Evolutionary conservation across 768 basidiomycete species (phyloP).

Genomic region (Trichaptum fuscoviolaceum): DNA sequence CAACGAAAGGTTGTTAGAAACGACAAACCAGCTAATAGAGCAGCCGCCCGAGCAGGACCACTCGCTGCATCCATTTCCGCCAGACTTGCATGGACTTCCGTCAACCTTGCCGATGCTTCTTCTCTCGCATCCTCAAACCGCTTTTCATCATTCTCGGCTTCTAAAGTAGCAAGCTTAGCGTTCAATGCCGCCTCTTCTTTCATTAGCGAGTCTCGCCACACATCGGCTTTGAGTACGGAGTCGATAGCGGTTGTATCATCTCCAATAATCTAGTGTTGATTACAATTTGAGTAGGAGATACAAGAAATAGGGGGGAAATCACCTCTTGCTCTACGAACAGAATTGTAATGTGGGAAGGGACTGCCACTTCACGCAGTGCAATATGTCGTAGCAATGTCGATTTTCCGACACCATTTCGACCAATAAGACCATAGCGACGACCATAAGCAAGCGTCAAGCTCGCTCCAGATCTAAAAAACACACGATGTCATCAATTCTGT

Average conservation of each 20-base stretch:
- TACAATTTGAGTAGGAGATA: conserved; percentile 2
- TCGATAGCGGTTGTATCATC: conserved; percentile 91
- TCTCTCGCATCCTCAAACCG: conserved; percentile 82
- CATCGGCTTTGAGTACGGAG: conserved; percentile 98
- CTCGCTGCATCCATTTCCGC: conserved; percentile 99
- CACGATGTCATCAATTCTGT: conserved; percentile 1
- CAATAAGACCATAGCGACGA: conserved; percentile 87
- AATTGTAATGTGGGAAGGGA: conserved; percentile 93
- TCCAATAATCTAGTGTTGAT: conserved; percentile 65
- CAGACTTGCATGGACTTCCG: conserved; percentile 84
- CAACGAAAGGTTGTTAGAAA: neutral
- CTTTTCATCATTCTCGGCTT: conserved; percentile 70
- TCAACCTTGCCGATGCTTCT: conserved; percentile 72
- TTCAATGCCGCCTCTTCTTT: conserved; percentile 81
- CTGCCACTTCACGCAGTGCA: conserved; percentile 89
- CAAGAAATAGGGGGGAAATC: conserved; percentile 5
- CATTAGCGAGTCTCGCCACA: conserved; percentile 91
- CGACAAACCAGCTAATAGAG: conserved; percentile 70
- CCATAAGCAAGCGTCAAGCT: conserved; percentile 84
- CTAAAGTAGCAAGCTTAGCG: conserved; percentile 63
- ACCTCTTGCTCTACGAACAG: conserved; percentile 99
- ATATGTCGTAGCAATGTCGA: conserved; percentile 93
- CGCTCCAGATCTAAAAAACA: conserved; percentile 61
- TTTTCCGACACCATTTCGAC: conserved; percentile 93
- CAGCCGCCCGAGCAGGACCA: conserved; percentile 90